phyloP scores from a whole-genome alignment of 306 rosid genomes.

The Lupinus albus region DNA sequence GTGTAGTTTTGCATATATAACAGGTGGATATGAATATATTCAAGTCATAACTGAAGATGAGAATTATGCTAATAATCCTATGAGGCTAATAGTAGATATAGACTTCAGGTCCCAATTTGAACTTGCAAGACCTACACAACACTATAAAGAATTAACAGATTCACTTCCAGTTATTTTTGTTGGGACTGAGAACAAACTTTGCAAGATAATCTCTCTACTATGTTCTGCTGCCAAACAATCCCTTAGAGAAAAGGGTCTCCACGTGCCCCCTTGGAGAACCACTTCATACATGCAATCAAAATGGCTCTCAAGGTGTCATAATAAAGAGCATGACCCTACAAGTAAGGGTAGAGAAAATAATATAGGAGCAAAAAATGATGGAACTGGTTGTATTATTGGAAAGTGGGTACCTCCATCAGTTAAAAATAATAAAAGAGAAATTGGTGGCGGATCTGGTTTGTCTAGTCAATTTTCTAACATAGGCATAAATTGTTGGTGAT shows the following conservation, averaged over 20 bases:
- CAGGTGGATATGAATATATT: constrained; percentile 74
- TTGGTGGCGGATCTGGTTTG: constrained; percentile 58
- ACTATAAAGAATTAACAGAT: constrained; percentile 57
- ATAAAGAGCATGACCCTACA: constrained; percentile 6
- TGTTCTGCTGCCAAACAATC: constrained; percentile 79
- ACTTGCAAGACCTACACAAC: constrained; percentile 67
- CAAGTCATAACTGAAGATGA: constrained; percentile 51
- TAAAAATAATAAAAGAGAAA: constrained; percentile 47
- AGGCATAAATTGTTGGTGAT: constrained; percentile 54
- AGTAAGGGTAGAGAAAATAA: neutral
- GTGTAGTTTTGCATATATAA: neutral
- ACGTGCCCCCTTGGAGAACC: constrained; percentile 87
- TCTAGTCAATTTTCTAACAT: constrained; percentile 65
- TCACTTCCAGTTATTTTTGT: constrained; percentile 60
- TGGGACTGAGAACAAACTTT: constrained; percentile 61
- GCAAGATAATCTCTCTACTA: constrained; percentile 54
- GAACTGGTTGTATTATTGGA: neutral
- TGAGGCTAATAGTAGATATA: constrained; percentile 67
- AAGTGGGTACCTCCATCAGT: constrained; percentile 56
- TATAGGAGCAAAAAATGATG: constrained; percentile 16
- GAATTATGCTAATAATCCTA: constrained; percentile 17
- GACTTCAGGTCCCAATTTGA: constrained; percentile 87
- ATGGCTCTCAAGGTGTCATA: constrained; percentile 42
- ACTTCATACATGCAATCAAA: constrained; percentile 56
- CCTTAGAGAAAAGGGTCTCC: constrained; percentile 69